phyloP scores from a whole-genome alignment of 768 basidiomycete genomes.

The Russula foetens region DNA sequence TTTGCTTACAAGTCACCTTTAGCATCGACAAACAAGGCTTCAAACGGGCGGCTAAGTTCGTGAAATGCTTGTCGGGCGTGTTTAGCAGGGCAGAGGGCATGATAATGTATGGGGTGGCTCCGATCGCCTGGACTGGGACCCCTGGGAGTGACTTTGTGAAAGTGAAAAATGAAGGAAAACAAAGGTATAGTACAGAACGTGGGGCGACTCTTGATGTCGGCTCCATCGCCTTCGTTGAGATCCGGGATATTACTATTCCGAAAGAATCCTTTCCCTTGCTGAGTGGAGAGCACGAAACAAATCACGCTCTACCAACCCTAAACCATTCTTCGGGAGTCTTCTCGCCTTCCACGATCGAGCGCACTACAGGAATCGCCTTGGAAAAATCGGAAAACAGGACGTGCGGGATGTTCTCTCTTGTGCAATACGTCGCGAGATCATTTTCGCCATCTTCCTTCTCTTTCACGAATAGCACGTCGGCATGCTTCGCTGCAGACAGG shows the following conservation, averaged over 20 bases:
- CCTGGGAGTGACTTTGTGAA: neutral
- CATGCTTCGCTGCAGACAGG: constrained; percentile 86
- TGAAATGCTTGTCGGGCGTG: neutral
- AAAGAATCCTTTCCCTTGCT: neutral
- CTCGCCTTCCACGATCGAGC: constrained; percentile 63
- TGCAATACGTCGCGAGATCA: constrained; percentile 81
- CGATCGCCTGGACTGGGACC: too few species aligned
- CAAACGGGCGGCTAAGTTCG: neutral
- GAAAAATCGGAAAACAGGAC: constrained; percentile 69
- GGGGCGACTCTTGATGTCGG: too few species aligned
- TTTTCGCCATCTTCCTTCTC: constrained; percentile 69
- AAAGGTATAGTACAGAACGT: neutral
- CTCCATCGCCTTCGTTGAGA: neutral
- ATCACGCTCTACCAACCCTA: constrained; percentile 13
- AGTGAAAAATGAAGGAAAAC: neutral
- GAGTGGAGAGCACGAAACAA: neutral
- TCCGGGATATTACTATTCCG: neutral
- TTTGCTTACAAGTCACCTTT: too few species aligned
- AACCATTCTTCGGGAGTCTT: constrained; percentile 49
- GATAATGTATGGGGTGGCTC: neutral
- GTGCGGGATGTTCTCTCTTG: constrained; percentile 68
- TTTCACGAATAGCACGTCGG: constrained; percentile 95
- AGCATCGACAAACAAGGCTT: neutral
- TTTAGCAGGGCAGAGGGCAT: neutral
- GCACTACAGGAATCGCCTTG: constrained; percentile 50